Conservation (phyloP, 2,329 filamentous ascomycete genomes). For the Epichloe festucae region DNA sequence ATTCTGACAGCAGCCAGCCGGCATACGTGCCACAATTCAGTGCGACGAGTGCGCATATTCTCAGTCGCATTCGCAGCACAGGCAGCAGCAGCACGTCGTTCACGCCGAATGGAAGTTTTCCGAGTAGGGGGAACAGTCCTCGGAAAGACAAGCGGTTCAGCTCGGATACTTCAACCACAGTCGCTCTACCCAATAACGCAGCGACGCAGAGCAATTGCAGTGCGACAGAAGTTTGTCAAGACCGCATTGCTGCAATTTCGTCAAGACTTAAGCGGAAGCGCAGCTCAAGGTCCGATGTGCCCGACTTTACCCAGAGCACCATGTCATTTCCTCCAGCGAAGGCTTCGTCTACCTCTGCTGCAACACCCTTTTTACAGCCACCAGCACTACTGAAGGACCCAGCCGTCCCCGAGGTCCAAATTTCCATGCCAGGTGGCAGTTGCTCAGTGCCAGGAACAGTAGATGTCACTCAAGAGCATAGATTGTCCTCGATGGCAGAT, state of each 20-base stretch:
- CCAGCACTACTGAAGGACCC: background rate
- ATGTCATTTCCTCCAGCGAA: constrained; percentile 15
- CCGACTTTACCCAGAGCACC: constrained; percentile 22
- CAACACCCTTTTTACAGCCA: background rate
- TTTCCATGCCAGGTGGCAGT: constrained; percentile 4
- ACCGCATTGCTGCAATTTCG: background rate
- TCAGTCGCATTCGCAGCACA: constrained; percentile 2
- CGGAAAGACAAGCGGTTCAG: no score
- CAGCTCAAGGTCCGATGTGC: constrained; percentile 5
- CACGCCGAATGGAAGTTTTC: background rate
- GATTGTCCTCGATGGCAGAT: constrained; percentile 19
- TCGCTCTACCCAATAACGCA: background rate
- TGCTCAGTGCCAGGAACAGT: constrained; percentile 10
- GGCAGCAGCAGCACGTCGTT: no score
- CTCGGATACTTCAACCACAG: background rate
- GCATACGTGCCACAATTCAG: constrained; percentile 5
- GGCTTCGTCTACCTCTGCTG: background rate
- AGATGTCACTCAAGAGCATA: constrained; percentile 18
- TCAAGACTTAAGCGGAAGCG: constrained; percentile 18
- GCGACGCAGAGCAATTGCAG: no score
- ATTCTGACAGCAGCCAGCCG: background rate
- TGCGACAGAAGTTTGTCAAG: background rate
- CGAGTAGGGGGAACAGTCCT: background rate
- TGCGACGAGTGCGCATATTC: constrained; percentile 1
- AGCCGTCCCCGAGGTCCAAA: background rate